Evolutionary conservation across 2,329 filamentous ascomycete genomes (phyloP), one percentile per base, ranked within the genome.

Genomic region (Chaetothyriales sp.): DNA sequence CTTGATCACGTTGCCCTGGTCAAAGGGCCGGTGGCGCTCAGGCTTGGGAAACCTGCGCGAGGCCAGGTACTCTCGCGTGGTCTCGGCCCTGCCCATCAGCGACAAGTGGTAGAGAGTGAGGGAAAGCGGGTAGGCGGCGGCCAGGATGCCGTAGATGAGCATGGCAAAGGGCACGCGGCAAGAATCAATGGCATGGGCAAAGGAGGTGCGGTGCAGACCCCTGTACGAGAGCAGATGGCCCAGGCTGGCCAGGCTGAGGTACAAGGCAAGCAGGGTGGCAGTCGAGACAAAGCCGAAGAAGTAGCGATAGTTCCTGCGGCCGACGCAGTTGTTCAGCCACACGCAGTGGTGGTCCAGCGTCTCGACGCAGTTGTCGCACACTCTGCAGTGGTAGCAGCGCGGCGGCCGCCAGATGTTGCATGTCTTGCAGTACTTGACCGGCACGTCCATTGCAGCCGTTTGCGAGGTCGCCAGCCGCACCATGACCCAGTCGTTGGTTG

Each of bases 301-400:
- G 68, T 90, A 97, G 57, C 92, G 87, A 70, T 98, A 98, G 70
- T 98, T 98, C 62, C 92, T 86, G 59, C 90, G 84, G 44, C 92
- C 92, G 48, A 98, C 85, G 62, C 92, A 98, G 67, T 98, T 98
- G 71, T 98, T 98, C 57, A 98, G 79, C 92, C 92, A 98, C 15
- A 97, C 89, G 64, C 92, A 98, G 69, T 98, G 92, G 64, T 98
- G 92, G 64, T 98, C 92, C 60, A 95, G 88, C 0, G 89, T 95
- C 68, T 98, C 92, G 54, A 98, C 80, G 66, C 92, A 98, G 67
- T 94, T 95, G 69, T 98, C 90, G 70, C 92, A 98, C 25, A 95
- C 78, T 52, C 92, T 86, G 69, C 92, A 98, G 70, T 98, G 92
- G 65, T 98, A 94, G 53, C 88, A 89, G 53, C 92, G 86, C 25